These are phyloP conservation scores for Sporisorium reilianum DNA, from an alignment of 1,284 basidiomycete genomes.

Conservation along the genomic window DNA sequence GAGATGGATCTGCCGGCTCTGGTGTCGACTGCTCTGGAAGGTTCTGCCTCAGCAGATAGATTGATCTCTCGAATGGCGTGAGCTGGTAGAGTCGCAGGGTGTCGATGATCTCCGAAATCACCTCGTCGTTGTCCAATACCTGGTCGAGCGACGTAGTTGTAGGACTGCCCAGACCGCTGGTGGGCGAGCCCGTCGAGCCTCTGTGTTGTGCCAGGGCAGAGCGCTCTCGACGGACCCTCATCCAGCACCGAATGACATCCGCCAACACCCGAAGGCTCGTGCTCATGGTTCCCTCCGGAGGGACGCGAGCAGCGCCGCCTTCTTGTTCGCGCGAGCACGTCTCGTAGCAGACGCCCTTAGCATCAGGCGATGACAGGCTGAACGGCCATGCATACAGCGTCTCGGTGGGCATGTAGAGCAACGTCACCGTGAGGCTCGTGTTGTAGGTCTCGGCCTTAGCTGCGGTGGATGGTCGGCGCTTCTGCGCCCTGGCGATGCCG, in stretches of 20 bases:
- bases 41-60: constrained; percentile 30
- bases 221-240: constrained; percentile 27
- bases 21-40: constrained; percentile 11
- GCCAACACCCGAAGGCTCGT: constrained; percentile 36
- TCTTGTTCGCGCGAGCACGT: constrained; percentile 12
- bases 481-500: constrained; percentile 23
- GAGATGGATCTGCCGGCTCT: background rate
- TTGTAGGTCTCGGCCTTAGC: background rate
- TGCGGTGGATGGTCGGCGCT: background rate
- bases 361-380: constrained; percentile 27
- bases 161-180: constrained; percentile 1
- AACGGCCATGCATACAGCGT: constrained; percentile 46
- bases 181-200: constrained; percentile 3
- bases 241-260: constrained; percentile 43
- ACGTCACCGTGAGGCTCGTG: constrained; percentile 26
- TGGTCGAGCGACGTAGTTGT: constrained; percentile 22
- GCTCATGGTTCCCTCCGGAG: constrained; percentile 41
- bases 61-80: constrained; percentile 31
- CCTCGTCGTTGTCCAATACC: constrained; percentile 38
- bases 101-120: constrained; percentile 32
- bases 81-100: constrained; percentile 16
- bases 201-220: constrained; percentile 7
- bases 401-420: constrained; percentile 32
- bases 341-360: constrained; percentile 43
- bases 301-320: constrained; percentile 11